phyloP scores from a whole-genome alignment of 306 rosid genomes.

The Glycine latifolia region DNA sequence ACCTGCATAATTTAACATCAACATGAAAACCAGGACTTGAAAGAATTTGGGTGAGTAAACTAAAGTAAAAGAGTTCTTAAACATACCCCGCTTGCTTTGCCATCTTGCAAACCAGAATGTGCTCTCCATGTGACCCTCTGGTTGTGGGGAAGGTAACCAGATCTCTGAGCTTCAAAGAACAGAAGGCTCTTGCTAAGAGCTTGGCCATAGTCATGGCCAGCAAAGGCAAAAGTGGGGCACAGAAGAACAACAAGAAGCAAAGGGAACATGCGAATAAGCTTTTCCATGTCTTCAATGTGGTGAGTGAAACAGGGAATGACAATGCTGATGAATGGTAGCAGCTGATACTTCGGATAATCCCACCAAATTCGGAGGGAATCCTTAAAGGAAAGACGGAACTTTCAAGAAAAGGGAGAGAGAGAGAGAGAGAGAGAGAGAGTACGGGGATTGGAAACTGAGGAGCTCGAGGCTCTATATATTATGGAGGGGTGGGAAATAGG shows the following conservation, averaged over 20 bases:
- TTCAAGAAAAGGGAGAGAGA: not conserved
- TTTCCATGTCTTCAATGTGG: slow-evolving; percentile 62
- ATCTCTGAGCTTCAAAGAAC: slow-evolving; percentile 98
- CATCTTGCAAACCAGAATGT: slow-evolving; percentile 86
- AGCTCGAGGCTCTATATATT: slow-evolving; percentile 66
- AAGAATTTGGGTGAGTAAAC: no score
- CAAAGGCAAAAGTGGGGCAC: slow-evolving; percentile 53
- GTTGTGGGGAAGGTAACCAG: slow-evolving; percentile 78
- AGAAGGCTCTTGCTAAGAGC: slow-evolving; percentile 90
- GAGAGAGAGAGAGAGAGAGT: slow-evolving; percentile 37
- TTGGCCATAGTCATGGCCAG: slow-evolving; percentile 83
- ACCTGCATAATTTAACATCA: slow-evolving; percentile 54
- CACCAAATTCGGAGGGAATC: slow-evolving; percentile 41
- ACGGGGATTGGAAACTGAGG: slow-evolving; percentile 58
- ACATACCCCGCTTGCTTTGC: slow-evolving; percentile 87
- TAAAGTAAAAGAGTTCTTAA: no score
- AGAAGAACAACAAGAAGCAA: slow-evolving; percentile 58
- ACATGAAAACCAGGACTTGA: not conserved
- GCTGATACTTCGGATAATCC: slow-evolving; percentile 38
- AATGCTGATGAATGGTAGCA: slow-evolving; percentile 52
- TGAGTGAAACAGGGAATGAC: slow-evolving; percentile 30
- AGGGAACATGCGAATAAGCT: slow-evolving; percentile 51
- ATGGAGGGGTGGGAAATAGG: slow-evolving; percentile 48
- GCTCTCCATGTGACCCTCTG: slow-evolving; percentile 95
- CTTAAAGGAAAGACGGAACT: not conserved